These are phyloP conservation scores for Quercus lobata DNA, from an alignment of 331 rosid species.

Conservation along the genomic window DNA sequence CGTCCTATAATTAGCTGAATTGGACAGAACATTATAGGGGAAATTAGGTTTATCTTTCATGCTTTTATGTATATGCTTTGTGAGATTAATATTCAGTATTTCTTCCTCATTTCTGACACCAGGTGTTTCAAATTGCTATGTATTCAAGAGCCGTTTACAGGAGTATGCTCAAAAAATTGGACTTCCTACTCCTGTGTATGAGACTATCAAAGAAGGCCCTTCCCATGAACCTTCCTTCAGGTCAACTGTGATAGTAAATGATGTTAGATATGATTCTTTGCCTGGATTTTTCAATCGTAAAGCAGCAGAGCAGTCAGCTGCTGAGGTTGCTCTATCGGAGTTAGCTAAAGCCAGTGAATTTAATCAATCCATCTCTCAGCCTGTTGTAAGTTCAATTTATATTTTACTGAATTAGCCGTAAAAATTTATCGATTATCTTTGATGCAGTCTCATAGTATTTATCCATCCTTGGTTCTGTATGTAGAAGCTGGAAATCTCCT, in stretches of 20 bases:
- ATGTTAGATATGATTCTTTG: conserved; percentile 65
- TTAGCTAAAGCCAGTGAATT: conserved; percentile 59
- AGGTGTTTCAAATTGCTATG: conserved; percentile 93
- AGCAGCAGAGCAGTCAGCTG: conserved; percentile 95
- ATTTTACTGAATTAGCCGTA: not conserved
- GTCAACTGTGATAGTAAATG: conserved; percentile 69
- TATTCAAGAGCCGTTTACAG: conserved; percentile 86
- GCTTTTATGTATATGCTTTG: not conserved
- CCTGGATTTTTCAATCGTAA: conserved; percentile 80
- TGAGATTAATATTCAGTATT: conserved; percentile 1
- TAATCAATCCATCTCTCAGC: conserved; percentile 52
- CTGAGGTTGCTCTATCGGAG: conserved; percentile 84
- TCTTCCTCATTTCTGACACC: not conserved
- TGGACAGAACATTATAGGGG: not conserved
- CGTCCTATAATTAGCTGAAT: not conserved
- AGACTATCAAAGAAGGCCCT: conserved; percentile 88
- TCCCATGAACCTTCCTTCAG: conserved; percentile 85
- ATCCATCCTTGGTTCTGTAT: not conserved
- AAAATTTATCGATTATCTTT: conserved; percentile 6
- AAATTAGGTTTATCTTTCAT: not conserved
- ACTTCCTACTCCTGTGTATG: conserved; percentile 74
- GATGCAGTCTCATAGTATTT: not conserved
- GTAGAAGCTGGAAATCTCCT: not conserved
- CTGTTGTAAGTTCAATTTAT: conserved; percentile 64
- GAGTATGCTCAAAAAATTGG: conserved; percentile 87